Evolutionary conservation across 768 basidiomycete genomes (phyloP).

Genomic region (Phylloporus arenicola): DNA sequence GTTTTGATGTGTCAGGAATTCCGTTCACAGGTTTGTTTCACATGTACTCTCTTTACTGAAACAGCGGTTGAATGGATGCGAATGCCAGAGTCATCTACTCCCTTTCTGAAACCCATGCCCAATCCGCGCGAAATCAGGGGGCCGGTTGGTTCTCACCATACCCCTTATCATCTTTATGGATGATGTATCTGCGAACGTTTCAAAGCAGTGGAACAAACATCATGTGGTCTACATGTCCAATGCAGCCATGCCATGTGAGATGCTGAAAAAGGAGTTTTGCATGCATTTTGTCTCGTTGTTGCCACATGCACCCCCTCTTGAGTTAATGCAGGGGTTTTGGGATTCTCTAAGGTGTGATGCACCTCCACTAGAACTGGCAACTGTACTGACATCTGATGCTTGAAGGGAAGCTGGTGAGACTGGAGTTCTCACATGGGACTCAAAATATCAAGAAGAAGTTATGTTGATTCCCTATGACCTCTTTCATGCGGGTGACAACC

Average conservation of each 20-base stretch:
- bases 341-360: constrained; percentile 14
- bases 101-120: constrained; percentile 13
- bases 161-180: constrained; percentile 33
- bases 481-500: constrained; percentile 26
- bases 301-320: constrained; percentile 32
- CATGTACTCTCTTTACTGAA: too few relatives aligned
- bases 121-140: constrained; percentile 16
- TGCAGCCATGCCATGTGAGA: constrained; percentile 22
- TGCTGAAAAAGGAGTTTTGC: constrained; percentile 29
- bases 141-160: constrained; percentile 15
- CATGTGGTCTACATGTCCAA: constrained; percentile 32
- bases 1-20: not conserved
- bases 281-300: constrained; percentile 29
- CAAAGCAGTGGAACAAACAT: constrained; percentile 37
- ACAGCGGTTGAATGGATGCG: not conserved
- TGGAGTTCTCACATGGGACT: constrained; percentile 20
- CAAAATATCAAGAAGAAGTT: constrained; percentile 18
- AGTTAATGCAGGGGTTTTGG: constrained; percentile 28
- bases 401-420: constrained; percentile 6
- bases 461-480: constrained; percentile 20
- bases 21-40: constrained; percentile 6
- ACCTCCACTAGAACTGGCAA: too few relatives aligned
- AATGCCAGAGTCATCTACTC: not conserved
- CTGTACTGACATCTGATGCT: too few relatives aligned
- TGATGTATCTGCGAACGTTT: constrained; percentile 32